Base-by-base conservation (phyloP, 148 eudicot species). In the Mesembryanthemum crystallinum region DNA sequence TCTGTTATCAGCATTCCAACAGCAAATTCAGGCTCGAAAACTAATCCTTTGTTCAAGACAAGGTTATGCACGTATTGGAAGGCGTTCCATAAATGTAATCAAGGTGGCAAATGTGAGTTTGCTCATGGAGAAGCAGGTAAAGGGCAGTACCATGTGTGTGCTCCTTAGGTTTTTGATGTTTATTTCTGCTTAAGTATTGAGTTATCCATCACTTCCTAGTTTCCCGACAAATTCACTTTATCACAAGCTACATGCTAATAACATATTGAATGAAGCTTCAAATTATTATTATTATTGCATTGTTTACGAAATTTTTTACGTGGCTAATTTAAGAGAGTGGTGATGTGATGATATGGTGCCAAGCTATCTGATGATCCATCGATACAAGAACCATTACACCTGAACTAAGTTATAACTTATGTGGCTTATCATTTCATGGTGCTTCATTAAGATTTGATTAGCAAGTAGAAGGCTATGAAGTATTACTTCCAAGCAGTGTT, bases 71-170 rank as follows among this genome's bases (percentile, higher is more conserved):
- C 18, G 15, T 43, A 8, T 1, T 75, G 76, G 76, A 30, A 1
- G 51, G 32, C 10, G 35, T 28, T 0, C 59, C 5, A 73, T 39
- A 32, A 11, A 69, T 88, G 89, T 73, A 64, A 57, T 33, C 78
- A 66, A 74, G 88, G 88, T 32, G 60, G 18, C 14, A 52, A 37
- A 11, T 84, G 91, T 72, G 23, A 0, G 35, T 88, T 39, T 77
- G 91, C 89, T 64, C 89, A 85, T 86, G 89, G 94, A 68, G 39
- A 32, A 68, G 82, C 84, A 84, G 91, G 93, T 88, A 82, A n/a
- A 7, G 18, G 25, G 61, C 27, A 21, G 61, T 23, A 1, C 8
- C 25, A 18, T 21, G 27, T 37, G 55, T 49, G 9, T 65, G 25
- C 47, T 72, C 52, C 45, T 71, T 30, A 3, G 20, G 13, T 21